Base-by-base conservation (phyloP, 1,139 yeast species). In the Hyphopichia pseudoburtonii region DNA sequence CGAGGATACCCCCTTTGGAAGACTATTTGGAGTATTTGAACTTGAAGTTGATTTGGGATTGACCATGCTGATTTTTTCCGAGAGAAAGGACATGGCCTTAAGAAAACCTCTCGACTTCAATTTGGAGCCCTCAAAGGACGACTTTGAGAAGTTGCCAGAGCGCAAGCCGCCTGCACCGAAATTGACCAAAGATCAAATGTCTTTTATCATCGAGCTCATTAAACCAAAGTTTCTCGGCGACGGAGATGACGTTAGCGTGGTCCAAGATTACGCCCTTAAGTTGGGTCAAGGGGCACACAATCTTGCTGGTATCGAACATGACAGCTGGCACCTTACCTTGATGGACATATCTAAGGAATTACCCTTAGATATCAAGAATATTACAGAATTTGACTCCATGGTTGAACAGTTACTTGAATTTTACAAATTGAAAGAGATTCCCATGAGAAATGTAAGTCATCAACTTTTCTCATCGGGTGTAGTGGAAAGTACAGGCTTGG, bases 361-460 rank as follows among this genome's bases (percentile, higher is more conserved):
- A 8, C 69, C 70, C 1, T 37, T 46, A 4, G 29, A 36, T 3
- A 49, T 73, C 2, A 40, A 48, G 3, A 67, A 70, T 33, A 40
- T 73, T 3, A 50, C 51, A 2, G 82, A 78, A 44, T 56, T 76
- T 26, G 78, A 75, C 37, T 61, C 70, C 17, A 73, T 80, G 82
- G 43, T 79, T 18, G 62, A 59, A 3, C 82, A 80, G 44, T 52
- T 80, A 24, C 51, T 56, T 15, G 59, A 49, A 2, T 71, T 65
- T 44, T 72, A 64, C 45, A 44, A 50, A 4, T 44, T 52, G 2
- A 59, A 64, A 33, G 57, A 50, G 1, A 48, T 73, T 5, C n/a
- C 5, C 10, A 16, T 15, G 11, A 8, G 5, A 12, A 16, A 8
- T 7, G 8, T 28, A 10, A 15, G 5, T 16, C 16, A 12, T 14